A percentile compares a stretch with the other conserved stretches of the same genome.
Conservation (phyloP, 2,329 filamentous ascomycete genomes). For the Paraconiothyrium sp. region DNA sequence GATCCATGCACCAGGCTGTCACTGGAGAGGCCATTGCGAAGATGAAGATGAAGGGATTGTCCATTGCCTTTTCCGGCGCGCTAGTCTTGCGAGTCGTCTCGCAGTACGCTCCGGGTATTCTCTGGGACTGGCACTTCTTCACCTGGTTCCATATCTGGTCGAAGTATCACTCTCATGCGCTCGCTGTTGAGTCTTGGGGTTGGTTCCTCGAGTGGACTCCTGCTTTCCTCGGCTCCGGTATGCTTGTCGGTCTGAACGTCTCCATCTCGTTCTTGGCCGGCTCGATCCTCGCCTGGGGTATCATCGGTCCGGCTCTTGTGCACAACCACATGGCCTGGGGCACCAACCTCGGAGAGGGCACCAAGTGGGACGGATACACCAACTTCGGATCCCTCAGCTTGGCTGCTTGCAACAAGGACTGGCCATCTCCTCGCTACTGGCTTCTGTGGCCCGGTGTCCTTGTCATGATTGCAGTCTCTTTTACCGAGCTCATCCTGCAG, state of each 20-base stretch:
- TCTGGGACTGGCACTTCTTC: slow-evolving; percentile 68
- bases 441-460: slow-evolving; percentile 63
- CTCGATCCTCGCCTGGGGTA: slow-evolving; percentile 64
- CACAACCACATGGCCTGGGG: slow-evolving; percentile 61
- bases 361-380: slow-evolving; percentile 57
- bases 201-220: slow-evolving; percentile 69
- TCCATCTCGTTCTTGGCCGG: slow-evolving; percentile 67
- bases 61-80: slow-evolving; percentile 61
- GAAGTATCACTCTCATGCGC: slow-evolving; percentile 60
- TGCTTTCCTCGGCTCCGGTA: slow-evolving; percentile 68
- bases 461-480: slow-evolving; percentile 61
- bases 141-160: slow-evolving; percentile 66
- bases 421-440: slow-evolving; percentile 62
- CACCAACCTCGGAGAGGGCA: slow-evolving; percentile 41
- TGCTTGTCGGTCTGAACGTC: slow-evolving; percentile 68
- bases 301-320: slow-evolving; percentile 67
- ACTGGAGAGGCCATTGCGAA: slow-evolving; percentile 63
- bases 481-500: slow-evolving; percentile 57
- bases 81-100: slow-evolving; percentile 65
- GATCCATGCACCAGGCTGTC: slow-evolving; percentile 68
- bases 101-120: slow-evolving; percentile 67
- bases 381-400: slow-evolving; percentile 52
- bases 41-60: slow-evolving; percentile 66
- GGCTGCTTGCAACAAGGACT: slow-evolving; percentile 50
- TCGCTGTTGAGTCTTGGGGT: slow-evolving; percentile 68